Base-by-base conservation (phyloP, 208 protist genomes). In the Leishmania turanica region DNA sequence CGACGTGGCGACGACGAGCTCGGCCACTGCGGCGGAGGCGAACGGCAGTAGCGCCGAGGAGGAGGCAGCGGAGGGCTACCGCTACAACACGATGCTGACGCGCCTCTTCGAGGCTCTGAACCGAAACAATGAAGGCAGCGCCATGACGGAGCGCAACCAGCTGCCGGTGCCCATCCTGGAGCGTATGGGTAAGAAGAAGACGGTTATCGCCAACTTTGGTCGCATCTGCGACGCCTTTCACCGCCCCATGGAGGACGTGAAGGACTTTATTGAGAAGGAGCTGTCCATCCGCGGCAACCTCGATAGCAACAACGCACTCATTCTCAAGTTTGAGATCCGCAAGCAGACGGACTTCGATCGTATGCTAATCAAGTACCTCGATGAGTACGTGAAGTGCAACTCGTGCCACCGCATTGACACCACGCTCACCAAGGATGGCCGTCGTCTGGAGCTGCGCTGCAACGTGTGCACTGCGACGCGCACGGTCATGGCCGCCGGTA, bases 241-340 rank as follows among this genome's bases (percentile, higher is more conserved):
- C 80, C 91, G 96, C 37, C 82, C 89, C 49, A 87, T 96, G 76
- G 93, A 98, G 73, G 92, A 98, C 53, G 88, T 98, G 65, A 95
- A 98, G 88, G 89, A 95, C 75, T 98, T 93, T 71, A 95, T 98
- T 64, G 90, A 97, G 74, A 96, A 95, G 87, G 96, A 98, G 88
- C 90, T 98, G 19, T 95, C 95, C 47, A 96, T 90, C 31, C 81
- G 87, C 60, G 95, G 95, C 31, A 96, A 95, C 87, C 82, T 98
- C 13, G 95, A 97, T 81, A 92, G 88, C 72, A 96, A 95, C 64
- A 83, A 94, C 78, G 91, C 92, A 1, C 91, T 98, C 68, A 97
- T 97, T 79, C 86, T 98, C 56, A 96, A 96, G 86, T 96, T 91
- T 56, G 87, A 98, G 77, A 96, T 95, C 71, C 93, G 96, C 51